phyloP scores from a whole-genome alignment of 192 early-diverging fungal genomes.

The Gamsiella multidivaricata region DNA sequence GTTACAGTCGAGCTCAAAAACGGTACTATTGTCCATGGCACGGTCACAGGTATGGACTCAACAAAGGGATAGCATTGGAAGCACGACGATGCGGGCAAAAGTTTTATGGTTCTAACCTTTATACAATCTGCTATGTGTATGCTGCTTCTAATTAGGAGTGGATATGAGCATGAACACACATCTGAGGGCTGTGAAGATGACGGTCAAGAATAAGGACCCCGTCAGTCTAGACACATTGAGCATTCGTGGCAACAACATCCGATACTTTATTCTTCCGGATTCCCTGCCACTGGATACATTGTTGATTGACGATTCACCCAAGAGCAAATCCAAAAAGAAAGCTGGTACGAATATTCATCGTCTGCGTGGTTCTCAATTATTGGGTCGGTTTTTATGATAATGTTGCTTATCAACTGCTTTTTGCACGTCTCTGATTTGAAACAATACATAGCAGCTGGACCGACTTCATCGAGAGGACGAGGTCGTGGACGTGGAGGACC shows the following conservation, averaged over 20 bases:
- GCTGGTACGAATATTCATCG: constrained; percentile 56
- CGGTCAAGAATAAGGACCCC: constrained; percentile 92
- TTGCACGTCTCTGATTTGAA: no score
- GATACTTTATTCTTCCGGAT: constrained; percentile 96
- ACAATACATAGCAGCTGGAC: constrained; percentile 25
- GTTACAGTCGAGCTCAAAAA: constrained; percentile 99
- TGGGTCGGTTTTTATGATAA: constrained; percentile 1
- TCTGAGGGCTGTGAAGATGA: constrained; percentile 98
- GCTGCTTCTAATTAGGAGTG: constrained; percentile 67
- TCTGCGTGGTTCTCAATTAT: neutral
- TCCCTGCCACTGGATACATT: constrained; percentile 95
- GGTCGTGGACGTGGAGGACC: constrained; percentile 82
- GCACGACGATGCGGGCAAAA: neutral
- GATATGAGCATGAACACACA: constrained; percentile 99
- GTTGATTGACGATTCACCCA: constrained; percentile 94
- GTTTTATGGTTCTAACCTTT: constrained; percentile 6
- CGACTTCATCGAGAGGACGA: constrained; percentile 52
- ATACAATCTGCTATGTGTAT: neutral
- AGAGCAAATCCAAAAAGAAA: constrained; percentile 91
- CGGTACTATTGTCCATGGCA: constrained; percentile 96
- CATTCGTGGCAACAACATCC: constrained; percentile 94
- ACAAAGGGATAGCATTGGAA: neutral
- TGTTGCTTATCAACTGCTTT: neutral
- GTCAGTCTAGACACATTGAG: constrained; percentile 90
- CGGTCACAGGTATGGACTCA: constrained; percentile 83